Percentiles rank a stretch among this genome's conserved stretches.
phyloP scores from a whole-genome alignment of 225 moss, liverwort and hornwort genomes.

The Pseudoscleropodium purum region DNA sequence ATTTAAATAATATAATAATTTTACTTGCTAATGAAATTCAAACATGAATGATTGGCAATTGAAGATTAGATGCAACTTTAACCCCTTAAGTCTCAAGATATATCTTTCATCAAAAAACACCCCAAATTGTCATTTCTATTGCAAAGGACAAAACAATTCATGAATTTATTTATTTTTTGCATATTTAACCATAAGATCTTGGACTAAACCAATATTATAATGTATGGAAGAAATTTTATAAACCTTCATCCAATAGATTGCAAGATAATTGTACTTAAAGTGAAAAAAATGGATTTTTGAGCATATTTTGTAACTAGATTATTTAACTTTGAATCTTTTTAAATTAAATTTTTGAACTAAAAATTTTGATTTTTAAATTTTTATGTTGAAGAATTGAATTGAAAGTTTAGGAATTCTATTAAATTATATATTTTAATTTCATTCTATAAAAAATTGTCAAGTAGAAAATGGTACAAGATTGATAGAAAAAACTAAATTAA shows the following conservation, averaged over 20 bases:
- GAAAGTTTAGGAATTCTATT: too few species aligned
- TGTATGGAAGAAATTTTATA: neutral
- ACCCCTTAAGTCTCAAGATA: rapidly evolving
- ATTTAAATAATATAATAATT: too few species aligned
- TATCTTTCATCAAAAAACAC: neutral
- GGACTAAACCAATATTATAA: neutral
- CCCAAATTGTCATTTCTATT: neutral
- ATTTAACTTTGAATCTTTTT: neutral
- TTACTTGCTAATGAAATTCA: neutral
- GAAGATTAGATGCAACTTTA: too few species aligned
- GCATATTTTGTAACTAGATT: rapidly evolving
- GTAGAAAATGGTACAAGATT: too few species aligned
- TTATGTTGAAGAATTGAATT: too few species aligned
- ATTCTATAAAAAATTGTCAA: too few species aligned
- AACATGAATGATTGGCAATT: too few species aligned
- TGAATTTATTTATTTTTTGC: neutral
- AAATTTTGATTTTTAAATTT: too few species aligned
- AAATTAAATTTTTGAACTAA: neutral
- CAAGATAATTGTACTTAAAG: neutral
- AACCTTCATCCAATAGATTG: neutral
- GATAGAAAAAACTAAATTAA: too few species aligned
- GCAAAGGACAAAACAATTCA: neutral
- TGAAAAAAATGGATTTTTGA: neutral
- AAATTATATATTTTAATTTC: too few species aligned
- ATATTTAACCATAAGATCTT: neutral